Percentiles rank a stretch among this genome's conserved stretches.
Conservation (phyloP, 2,329 filamentous ascomycete genomes). For the Fusarium nygamai region DNA sequence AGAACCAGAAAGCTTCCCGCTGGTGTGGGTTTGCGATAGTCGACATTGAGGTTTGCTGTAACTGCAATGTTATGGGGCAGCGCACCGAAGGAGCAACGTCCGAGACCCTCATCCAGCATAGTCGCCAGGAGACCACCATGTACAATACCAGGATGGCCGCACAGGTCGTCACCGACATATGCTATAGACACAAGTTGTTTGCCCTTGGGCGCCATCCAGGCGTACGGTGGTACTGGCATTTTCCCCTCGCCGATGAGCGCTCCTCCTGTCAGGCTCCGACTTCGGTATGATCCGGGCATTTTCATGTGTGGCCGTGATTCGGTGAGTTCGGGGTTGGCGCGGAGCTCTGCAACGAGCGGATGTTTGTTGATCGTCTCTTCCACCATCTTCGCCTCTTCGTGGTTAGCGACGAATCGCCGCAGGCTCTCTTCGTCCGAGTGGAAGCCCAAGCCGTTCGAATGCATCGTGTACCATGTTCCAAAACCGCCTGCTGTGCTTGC, state of each 20-base stretch:
- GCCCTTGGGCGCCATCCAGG: slow-evolving; percentile 77
- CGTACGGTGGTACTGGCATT: slow-evolving; percentile 82
- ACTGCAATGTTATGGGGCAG: slow-evolving; percentile 87
- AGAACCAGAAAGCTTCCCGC: slow-evolving; percentile 82
- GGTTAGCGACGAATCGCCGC: slow-evolving; percentile 66
- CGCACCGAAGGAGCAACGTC: slow-evolving; percentile 86
- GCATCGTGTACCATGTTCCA: slow-evolving; percentile 50
- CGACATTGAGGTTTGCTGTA: slow-evolving; percentile 84
- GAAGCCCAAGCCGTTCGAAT: slow-evolving; percentile 50
- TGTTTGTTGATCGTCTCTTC: slow-evolving; percentile 80
- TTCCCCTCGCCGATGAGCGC: slow-evolving; percentile 79
- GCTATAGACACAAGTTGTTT: slow-evolving; percentile 76
- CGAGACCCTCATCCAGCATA: slow-evolving; percentile 89
- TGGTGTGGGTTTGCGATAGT: slow-evolving; percentile 84
- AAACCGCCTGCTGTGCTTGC: slow-evolving; percentile 48
- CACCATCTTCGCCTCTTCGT: slow-evolving; percentile 66
- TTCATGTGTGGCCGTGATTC: slow-evolving; percentile 90
- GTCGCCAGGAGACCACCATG: slow-evolving; percentile 94
- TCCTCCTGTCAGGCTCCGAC: slow-evolving; percentile 83
- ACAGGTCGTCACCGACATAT: slow-evolving; percentile 82
- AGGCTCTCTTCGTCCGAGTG: slow-evolving; percentile 77
- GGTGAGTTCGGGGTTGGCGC: slow-evolving; percentile 70
- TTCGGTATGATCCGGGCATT: slow-evolving; percentile 75
- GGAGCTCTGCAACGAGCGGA: slow-evolving; percentile 76
- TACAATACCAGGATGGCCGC: slow-evolving; percentile 89